Evolutionary conservation across 163 green algal genomes (phyloP).

Genomic region (Botryococcus braunii): DNA sequence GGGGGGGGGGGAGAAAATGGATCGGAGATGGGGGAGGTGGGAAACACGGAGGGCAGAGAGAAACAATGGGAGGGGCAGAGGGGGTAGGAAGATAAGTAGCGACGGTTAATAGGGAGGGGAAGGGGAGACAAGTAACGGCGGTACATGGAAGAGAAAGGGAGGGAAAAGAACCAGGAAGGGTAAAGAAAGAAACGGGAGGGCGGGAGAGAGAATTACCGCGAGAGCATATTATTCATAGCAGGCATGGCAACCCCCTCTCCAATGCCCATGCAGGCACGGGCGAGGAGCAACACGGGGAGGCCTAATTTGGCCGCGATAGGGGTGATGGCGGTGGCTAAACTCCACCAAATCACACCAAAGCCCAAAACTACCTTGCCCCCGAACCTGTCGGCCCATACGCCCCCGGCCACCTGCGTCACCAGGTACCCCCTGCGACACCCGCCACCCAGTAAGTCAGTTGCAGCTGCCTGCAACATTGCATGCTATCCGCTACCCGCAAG

Average conservation of each 20-base stretch:
- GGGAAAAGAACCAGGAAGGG: too few species aligned
- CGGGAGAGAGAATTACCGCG: constrained; percentile 36
- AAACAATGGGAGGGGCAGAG: too few species aligned
- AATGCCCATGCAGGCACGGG: constrained; percentile 84
- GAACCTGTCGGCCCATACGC: constrained; percentile 85
- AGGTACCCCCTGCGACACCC: constrained; percentile 59
- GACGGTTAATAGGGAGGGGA: too few species aligned
- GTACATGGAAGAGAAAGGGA: too few species aligned
- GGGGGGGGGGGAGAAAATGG: too few species aligned
- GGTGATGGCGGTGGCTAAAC: constrained; percentile 79
- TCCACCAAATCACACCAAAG: constrained; percentile 88
- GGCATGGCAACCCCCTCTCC: constrained; percentile 96
- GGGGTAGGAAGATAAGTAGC: too few species aligned
- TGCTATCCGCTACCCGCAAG: too few species aligned
- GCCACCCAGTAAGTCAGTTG: neutral
- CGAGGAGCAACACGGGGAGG: constrained; percentile 69
- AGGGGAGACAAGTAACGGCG: too few species aligned
- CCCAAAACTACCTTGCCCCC: constrained; percentile 88
- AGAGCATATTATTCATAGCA: constrained; percentile 95
- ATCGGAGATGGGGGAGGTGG: too few species aligned
- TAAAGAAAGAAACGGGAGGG: too few species aligned
- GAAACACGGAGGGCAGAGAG: too few species aligned
- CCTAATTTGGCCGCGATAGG: constrained; percentile 75
- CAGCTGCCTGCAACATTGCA: too few species aligned
- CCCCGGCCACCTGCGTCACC: constrained; percentile 72